Percentiles rank a stretch among this genome's conserved stretches.
These are phyloP conservation scores for Teratosphaeria pseudoeucalypti DNA, from an alignment of 2,329 filamentous ascomycete genomes.

Conservation along the genomic window DNA sequence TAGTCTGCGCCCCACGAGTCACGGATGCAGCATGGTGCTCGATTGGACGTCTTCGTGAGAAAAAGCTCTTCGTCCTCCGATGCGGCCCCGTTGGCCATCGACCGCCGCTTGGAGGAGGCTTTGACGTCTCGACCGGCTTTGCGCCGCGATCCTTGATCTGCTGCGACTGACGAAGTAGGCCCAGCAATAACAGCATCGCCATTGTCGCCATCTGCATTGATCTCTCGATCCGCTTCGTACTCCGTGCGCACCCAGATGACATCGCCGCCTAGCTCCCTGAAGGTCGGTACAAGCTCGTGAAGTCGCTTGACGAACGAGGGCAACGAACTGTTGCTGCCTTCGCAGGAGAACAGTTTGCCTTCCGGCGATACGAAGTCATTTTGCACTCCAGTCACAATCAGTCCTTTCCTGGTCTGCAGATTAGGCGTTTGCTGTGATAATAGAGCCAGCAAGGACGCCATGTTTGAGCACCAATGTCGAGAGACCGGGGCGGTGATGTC, in stretches of 20 bases:
- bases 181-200: slow-evolving; percentile 18
- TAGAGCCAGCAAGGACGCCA: slow-evolving; percentile 32
- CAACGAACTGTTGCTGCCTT: slow-evolving; percentile 45
- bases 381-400: slow-evolving; percentile 79
- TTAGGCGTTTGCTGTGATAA: slow-evolving; percentile 38
- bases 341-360: slow-evolving; percentile 45
- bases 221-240: slow-evolving; percentile 37
- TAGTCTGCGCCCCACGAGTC: slow-evolving; percentile 40
- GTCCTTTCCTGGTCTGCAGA: slow-evolving; percentile 53
- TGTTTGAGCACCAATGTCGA: neutral
- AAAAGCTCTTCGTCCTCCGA: slow-evolving; percentile 36
- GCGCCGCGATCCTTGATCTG: slow-evolving; percentile 1
- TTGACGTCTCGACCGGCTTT: neutral
- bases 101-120: slow-evolving; percentile 1
- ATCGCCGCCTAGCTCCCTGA: slow-evolving; percentile 56
- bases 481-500: neutral
- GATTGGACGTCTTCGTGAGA: slow-evolving; percentile 28
- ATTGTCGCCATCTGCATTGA: slow-evolving; percentile 11
- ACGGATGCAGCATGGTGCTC: slow-evolving; percentile 32
- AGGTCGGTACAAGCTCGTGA: slow-evolving; percentile 55
- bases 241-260: slow-evolving; percentile 79
- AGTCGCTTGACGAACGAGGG: slow-evolving; percentile 56
- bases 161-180: neutral
- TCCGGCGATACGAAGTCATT: slow-evolving; percentile 68
- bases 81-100: slow-evolving; percentile 3